These are phyloP conservation scores for Hypoxylon sp. DNA, from an alignment of 2,329 filamentous ascomycete species.

Conservation along the genomic window DNA sequence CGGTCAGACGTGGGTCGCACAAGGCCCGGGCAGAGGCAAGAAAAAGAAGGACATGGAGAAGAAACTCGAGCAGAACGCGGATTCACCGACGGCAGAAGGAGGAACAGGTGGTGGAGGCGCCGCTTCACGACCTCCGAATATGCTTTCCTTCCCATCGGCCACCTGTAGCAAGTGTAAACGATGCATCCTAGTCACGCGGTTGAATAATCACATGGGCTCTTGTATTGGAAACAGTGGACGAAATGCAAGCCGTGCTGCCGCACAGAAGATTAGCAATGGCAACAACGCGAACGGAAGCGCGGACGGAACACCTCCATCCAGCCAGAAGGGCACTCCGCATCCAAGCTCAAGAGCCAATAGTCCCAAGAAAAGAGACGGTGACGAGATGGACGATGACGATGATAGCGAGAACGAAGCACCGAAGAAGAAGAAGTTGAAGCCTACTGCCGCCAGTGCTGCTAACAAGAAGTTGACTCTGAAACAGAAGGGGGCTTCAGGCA, in stretches of 20 bases:
- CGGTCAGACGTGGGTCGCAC: slow-evolving; percentile 80
- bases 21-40: slow-evolving; percentile 74
- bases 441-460: slow-evolving; percentile 49
- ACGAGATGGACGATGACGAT: slow-evolving; percentile 63
- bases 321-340: slow-evolving; percentile 68
- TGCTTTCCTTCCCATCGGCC: slow-evolving; percentile 70
- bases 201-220: slow-evolving; percentile 74
- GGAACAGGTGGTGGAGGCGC: slow-evolving; percentile 42
- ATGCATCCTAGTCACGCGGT: slow-evolving; percentile 69
- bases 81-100: slow-evolving; percentile 59
- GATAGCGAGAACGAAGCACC: slow-evolving; percentile 59
- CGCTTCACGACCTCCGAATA: slow-evolving; percentile 61
- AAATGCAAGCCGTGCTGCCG: slow-evolving; percentile 68
- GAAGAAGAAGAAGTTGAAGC: slow-evolving; percentile 68
- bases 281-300: slow-evolving; percentile 55
- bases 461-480: slow-evolving; percentile 68
- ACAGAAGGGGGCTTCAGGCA: slow-evolving; percentile 52
- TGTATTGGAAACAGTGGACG: slow-evolving; percentile 73
- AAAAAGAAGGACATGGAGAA: slow-evolving; percentile 81
- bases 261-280: slow-evolving; percentile 69
- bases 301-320: slow-evolving; percentile 67
- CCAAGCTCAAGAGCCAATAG: slow-evolving; percentile 63
- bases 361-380: slow-evolving; percentile 65
- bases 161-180: slow-evolving; percentile 74
- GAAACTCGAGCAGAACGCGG: slow-evolving; percentile 55